Evolutionary conservation across 345 rosid genomes (phyloP), one percentile per base, ranked within the genome.

Genomic region (Gossypium raimondii): DNA sequence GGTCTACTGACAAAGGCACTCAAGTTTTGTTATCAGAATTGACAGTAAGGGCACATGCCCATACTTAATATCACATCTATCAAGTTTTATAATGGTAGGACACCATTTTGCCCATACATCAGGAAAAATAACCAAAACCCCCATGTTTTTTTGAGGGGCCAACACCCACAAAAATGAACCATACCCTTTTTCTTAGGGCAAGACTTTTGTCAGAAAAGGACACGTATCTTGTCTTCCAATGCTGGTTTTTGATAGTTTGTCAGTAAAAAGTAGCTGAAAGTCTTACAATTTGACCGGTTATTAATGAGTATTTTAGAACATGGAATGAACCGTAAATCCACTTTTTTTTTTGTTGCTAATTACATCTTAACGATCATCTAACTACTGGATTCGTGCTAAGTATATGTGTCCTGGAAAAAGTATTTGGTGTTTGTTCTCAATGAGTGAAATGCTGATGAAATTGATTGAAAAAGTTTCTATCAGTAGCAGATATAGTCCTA

Each of bases 21-120:
- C 47, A 70, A 38, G 34, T 71, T 67, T 71, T 7, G 17, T 41
- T 18, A 60, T 56, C 34, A 56, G 74, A 38, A 56, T 25, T 7
- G 74, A 60, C 64, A 56, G 62, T 71, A 41, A 71, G 38, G 64
- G 74, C 74, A 71, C 74, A 56, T 56, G 74, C 64, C 22, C 52
- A 34, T 41, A 34, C 50, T 55, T 34, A 38, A 56, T 13, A 18
- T 71, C 74, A 38, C 74, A 12, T 71, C 64, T 38, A 7, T 25
- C 7, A 2, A 38, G 74, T 56, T 55, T 47, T 71, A n/a, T 56
- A 53, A 41, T 71, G 64, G 74, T 56, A 38, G 74, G 61, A 55
- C 74, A 55, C 50, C 60, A 43, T 22, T 57, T 14, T 52, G 50
- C 8, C 16, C 9, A 8, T 14, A n/a, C 5, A 25, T 20, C 29